These are phyloP conservation scores for Chalaropsis thielavioides DNA, from an alignment of 2,329 filamentous ascomycete genomes.

Conservation along the genomic window DNA sequence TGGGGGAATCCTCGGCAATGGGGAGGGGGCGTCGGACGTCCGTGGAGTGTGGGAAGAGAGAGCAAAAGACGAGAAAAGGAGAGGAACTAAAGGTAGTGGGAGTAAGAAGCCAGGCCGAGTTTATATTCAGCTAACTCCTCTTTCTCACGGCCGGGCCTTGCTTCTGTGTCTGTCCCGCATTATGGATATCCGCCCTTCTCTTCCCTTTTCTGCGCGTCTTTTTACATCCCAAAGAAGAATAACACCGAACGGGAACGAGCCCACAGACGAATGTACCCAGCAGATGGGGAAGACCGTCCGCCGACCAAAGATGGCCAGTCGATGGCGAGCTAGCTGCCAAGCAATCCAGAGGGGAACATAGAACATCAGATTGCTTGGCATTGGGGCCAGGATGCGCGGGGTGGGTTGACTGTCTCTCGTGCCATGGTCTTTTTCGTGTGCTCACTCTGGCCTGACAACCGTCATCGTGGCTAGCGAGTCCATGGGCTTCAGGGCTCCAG, in stretches of 20 bases:
- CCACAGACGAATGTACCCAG: background rate
- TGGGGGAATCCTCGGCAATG: background rate
- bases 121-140: background rate
- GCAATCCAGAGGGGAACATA: background rate
- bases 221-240: background rate
- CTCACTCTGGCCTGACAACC: background rate
- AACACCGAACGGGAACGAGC: background rate
- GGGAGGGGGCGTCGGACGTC: background rate
- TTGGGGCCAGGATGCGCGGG: background rate
- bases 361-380: slow-evolving; percentile 6
- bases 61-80: background rate
- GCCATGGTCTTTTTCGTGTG: background rate
- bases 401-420: background rate
- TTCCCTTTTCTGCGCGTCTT: background rate
- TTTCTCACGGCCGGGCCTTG: background rate
- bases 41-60: background rate
- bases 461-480: background rate
- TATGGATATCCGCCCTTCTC: background rate
- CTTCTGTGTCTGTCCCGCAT: background rate
- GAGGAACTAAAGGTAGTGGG: background rate
- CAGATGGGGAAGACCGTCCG: background rate
- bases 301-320: background rate
- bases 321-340: slow-evolving; percentile 5
- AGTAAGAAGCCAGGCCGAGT: background rate
- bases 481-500: background rate